Evolutionary conservation across 805 yeast genomes (phyloP).

Genomic region (Lachancea quebecensis): DNA sequence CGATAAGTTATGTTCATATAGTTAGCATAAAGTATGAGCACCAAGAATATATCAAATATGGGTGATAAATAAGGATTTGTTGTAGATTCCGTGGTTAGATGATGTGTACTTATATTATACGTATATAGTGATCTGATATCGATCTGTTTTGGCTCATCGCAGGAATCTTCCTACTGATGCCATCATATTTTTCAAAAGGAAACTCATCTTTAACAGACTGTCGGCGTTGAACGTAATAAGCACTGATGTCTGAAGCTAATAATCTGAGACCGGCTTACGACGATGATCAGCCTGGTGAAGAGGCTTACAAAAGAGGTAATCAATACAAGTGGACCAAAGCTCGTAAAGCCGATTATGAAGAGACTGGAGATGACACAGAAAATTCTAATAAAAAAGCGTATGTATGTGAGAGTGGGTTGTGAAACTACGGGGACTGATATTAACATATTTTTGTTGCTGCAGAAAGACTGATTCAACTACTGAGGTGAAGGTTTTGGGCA

Average conservation of each 20-base stretch:
- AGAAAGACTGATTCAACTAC: constrained; percentile 15
- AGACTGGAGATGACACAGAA: constrained; percentile 12
- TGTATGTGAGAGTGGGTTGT: constrained; percentile 12
- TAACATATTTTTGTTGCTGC: neutral
- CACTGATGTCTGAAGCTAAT: constrained; percentile 8
- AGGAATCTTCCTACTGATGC: too few relatives aligned
- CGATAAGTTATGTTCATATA: too few relatives aligned
- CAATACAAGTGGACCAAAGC: constrained; percentile 32
- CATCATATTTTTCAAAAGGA: too few relatives aligned
- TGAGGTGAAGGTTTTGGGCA: constrained; percentile 41
- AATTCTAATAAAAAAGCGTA: constrained; percentile 20
- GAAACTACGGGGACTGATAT: neutral
- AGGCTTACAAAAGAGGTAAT: constrained; percentile 38
- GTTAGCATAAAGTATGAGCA: too few relatives aligned
- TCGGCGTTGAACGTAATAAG: neutral
- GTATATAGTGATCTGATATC: too few relatives aligned
- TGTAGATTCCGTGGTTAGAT: too few relatives aligned
- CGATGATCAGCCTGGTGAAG: constrained; percentile 35
- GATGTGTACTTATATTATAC: too few relatives aligned
- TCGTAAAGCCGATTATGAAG: constrained; percentile 24
- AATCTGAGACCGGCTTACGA: constrained; percentile 24
- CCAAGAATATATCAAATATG: too few relatives aligned
- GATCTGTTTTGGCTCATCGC: too few relatives aligned
- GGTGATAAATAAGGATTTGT: too few relatives aligned
- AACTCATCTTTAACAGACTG: too few relatives aligned